Evolutionary conservation across 208 protist genomes (phyloP).

Genomic region (Blastocrithidia nonstop): DNA sequence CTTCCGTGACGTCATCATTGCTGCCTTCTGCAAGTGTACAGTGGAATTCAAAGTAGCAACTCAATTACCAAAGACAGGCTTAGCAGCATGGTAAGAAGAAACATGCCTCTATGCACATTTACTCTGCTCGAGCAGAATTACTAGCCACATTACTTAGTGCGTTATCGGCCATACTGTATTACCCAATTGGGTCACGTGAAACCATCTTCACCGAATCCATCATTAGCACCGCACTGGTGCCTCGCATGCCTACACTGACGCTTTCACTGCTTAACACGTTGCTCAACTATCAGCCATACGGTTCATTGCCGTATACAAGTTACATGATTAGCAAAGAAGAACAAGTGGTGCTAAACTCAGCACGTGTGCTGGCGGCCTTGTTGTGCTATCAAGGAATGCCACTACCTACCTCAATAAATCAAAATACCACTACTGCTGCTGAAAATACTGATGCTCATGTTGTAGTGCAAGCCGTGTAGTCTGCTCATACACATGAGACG

Average conservation of each 20-base stretch:
- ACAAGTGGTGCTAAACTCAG: conserved; percentile 24
- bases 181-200: conserved; percentile 27
- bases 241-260: conserved; percentile 52
- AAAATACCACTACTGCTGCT: not conserved
- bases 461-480: not conserved
- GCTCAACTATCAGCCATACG: conserved; percentile 51
- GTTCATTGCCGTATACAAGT: conserved; percentile 62
- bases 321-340: conserved; percentile 39
- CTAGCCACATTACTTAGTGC: conserved; percentile 28
- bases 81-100: conserved; percentile 1
- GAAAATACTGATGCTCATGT: not conserved
- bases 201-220: conserved; percentile 57
- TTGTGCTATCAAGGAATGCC: conserved; percentile 36
- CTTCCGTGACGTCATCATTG: too few species aligned
- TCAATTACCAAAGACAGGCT: not conserved
- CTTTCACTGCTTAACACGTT: conserved; percentile 68
- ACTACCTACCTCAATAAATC: not conserved
- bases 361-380: conserved; percentile 36
- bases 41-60: not conserved
- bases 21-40: too few species aligned
- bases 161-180: conserved; percentile 42
- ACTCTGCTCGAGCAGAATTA: conserved; percentile 24
- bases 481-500: not conserved
- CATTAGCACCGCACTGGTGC: conserved; percentile 25
- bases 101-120: conserved; percentile 3